Base-by-base conservation (phyloP, 2,329 filamentous ascomycete species). In the Basipetospora sp. region DNA sequence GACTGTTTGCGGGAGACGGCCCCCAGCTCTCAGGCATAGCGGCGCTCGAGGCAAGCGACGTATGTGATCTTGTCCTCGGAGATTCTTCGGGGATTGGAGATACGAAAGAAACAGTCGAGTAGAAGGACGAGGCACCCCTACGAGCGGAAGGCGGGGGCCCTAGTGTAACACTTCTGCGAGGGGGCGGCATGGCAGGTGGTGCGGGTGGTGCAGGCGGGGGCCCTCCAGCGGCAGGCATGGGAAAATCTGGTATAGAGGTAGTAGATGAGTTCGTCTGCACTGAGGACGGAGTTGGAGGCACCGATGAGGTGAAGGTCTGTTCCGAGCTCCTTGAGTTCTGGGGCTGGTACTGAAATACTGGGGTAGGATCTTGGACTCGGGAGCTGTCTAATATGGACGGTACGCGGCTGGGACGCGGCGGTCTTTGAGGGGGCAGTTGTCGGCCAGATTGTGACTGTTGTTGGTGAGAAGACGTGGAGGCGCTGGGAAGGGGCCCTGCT, bases 1-100 rank as follows among this genome's bases (percentile, higher is more conserved):
- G 55, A 52, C 63, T 70, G 22, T 51, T 51, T 10, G 53, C 53
- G 3, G 63, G 62, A 1, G 67, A 69, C 10, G 41, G 42, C 4
- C 64, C 71, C 71, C 78, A 85, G 46, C 64, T 74, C 15, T 74
- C 71, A 1, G 80, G 80, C 52, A 85, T 81, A 1, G 72, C 79
- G 26, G 74, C 71, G 46, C 79, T 85, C 3, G 81, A 85, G 16
- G 74, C 80, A 48, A 73, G 78, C 0, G 80, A 84, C 19, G 65
- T 64, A 50, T 74, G 69, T 1, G 74, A 74, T 38, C 65, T 60
- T 3, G 66, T 60, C 17, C 67, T 62, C 0, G 71, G 65, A 44
- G 67, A 71, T 50, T 86, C 80, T 53, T 86, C 81, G 1, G 76
- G 77, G 38, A 87, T 86, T 0, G 81, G 80, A 1, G 80, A 80